Conservation (phyloP, 2,329 filamentous ascomycete species). For the Apiospora phragmitis region DNA sequence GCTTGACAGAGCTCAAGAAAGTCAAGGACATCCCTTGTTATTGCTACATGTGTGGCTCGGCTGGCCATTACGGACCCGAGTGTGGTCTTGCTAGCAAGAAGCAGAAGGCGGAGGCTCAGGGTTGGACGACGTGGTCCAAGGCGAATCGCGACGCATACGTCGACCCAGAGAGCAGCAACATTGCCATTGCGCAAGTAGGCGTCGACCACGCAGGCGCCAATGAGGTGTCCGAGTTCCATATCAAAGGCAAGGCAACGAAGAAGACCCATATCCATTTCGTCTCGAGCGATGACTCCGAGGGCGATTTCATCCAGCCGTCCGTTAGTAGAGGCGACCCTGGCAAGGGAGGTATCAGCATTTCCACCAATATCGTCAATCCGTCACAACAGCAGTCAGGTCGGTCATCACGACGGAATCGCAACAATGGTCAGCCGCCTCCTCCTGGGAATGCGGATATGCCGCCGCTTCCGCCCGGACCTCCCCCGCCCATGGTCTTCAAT, state of each 20-base stretch:
- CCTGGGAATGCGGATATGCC: background rate
- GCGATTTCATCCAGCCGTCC: conserved; percentile 30
- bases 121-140: conserved; percentile 53
- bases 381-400: conserved; percentile 2
- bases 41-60: conserved; percentile 57
- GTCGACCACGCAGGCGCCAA: conserved; percentile 12
- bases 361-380: conserved; percentile 25
- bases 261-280: conserved; percentile 31
- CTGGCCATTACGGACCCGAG: conserved; percentile 58
- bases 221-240: conserved; percentile 22
- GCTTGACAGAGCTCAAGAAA: conserved; percentile 41
- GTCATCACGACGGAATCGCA: background rate
- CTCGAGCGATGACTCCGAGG: conserved; percentile 35
- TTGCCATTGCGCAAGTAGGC: conserved; percentile 36
- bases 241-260: conserved; percentile 27
- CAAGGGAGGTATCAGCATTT: conserved; percentile 28
- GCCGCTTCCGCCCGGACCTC: background rate
- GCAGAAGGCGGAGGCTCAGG: conserved; percentile 18
- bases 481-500: background rate
- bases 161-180: conserved; percentile 42
- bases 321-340: conserved; percentile 19
- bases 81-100: conserved; percentile 39
- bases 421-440: background rate
- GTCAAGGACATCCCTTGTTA: conserved; percentile 51
- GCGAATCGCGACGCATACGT: conserved; percentile 50